A percentile compares a stretch with the other conserved stretches of the same genome.
These are phyloP conservation scores for Annulohypoxylon moriforme DNA, from an alignment of 495 filamentous ascomycete genomes.

Conservation along the genomic window DNA sequence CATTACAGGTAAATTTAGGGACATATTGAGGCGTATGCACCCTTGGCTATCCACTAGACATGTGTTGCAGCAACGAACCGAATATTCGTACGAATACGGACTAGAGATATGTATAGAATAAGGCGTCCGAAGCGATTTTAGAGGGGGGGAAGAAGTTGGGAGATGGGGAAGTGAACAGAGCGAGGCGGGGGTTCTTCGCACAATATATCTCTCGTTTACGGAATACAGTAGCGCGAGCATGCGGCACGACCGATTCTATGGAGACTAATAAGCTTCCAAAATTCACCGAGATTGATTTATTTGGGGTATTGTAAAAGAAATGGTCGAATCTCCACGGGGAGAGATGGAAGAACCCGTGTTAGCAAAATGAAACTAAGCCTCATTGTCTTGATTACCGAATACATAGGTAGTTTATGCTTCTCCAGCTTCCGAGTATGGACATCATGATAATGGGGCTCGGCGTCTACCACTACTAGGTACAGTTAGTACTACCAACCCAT, in stretches of 20 bases:
- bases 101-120: constrained; percentile 1
- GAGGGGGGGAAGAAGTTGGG: not conserved
- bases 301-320: constrained; percentile 13
- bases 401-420: not conserved
- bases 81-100: constrained; percentile 12
- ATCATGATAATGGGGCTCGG: constrained; percentile 19
- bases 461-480: not conserved
- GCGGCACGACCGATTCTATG: constrained; percentile 34
- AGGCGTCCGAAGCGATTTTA: not conserved
- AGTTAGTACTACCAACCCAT: not conserved
- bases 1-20: constrained; percentile 7
- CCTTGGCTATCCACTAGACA: constrained; percentile 28
- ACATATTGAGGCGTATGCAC: constrained; percentile 24
- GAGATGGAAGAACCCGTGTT: not conserved
- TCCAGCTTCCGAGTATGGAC: constrained; percentile 35
- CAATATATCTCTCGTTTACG: constrained; percentile 25
- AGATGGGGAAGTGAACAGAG: not conserved
- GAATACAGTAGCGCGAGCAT: constrained; percentile 20
- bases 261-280: constrained; percentile 12
- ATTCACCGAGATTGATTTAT: constrained; percentile 23
- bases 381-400: not conserved
- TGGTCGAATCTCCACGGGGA: not conserved
- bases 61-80: not conserved
- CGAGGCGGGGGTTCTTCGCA: constrained; percentile 19
- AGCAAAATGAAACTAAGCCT: not conserved